These are phyloP conservation scores for Chalciporus piperatus DNA, from an alignment of 768 basidiomycete genomes.

Conservation along the genomic window DNA sequence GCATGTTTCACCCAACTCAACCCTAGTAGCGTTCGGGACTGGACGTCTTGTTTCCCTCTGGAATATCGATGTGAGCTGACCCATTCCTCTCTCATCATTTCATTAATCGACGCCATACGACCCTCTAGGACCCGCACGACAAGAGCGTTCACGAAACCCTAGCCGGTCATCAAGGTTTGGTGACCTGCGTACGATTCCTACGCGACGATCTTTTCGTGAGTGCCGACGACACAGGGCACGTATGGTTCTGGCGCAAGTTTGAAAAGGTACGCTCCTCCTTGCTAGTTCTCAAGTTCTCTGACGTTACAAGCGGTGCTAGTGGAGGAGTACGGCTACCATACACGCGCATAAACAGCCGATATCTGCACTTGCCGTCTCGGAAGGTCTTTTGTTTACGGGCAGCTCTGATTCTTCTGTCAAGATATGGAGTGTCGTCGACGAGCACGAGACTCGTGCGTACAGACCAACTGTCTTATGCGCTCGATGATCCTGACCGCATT, in stretches of 20 bases:
- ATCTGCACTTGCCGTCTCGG: conserved; percentile 57
- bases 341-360: conserved; percentile 70
- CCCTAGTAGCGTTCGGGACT: conserved; percentile 55
- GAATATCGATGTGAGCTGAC: conserved; percentile 46
- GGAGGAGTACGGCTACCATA: conserved; percentile 43
- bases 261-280: conserved; percentile 20
- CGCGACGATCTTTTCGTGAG: conserved; percentile 52
- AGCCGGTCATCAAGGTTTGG: conserved; percentile 66
- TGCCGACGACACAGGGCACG: conserved; percentile 71
- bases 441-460: conserved; percentile 30
- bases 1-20: conserved; percentile 27
- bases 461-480: not conserved
- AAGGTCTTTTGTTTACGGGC: conserved; percentile 62
- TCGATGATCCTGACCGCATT: conserved; percentile 5
- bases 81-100: not conserved
- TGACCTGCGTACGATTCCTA: conserved; percentile 78
- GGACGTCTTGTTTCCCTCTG: conserved; percentile 58
- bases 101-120: conserved; percentile 2
- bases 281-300: conserved; percentile 9
- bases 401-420: conserved; percentile 81
- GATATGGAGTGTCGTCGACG: conserved; percentile 55
- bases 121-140: conserved; percentile 44
- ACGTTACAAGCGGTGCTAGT: conserved; percentile 41
- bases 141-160: conserved; percentile 66
- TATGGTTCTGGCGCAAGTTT: conserved; percentile 58